Percentiles rank a stretch among this genome's conserved stretches.
Evolutionary conservation across 805 yeast genomes (phyloP).

Genomic region (Lipomyces spencermartinsiae): DNA sequence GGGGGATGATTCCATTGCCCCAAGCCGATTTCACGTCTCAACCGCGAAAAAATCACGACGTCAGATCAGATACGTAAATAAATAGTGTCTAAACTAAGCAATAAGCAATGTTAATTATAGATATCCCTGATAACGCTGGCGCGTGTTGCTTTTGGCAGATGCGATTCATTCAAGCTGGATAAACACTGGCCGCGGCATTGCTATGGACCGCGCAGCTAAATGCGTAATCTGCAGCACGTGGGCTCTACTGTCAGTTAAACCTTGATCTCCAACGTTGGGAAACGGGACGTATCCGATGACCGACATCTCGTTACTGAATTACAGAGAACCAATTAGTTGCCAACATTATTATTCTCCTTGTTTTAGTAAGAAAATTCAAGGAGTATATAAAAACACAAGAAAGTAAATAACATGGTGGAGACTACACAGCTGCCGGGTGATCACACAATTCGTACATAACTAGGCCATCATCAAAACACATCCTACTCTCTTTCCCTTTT

Average conservation of each 20-base stretch:
- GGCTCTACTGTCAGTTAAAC: neutral
- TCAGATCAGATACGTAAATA: neutral
- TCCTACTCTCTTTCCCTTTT: neutral
- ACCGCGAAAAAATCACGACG: too few relatives aligned
- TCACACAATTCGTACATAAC: neutral
- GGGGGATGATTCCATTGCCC: too few relatives aligned
- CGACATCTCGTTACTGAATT: too few relatives aligned
- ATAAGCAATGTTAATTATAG: too few relatives aligned
- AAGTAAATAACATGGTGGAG: constrained; percentile 5
- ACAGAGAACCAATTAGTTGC: too few relatives aligned
- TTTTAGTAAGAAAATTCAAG: neutral
- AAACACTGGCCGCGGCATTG: neutral
- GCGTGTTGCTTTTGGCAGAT: neutral
- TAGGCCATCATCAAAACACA: neutral
- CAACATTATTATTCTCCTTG: neutral
- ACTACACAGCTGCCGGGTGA: neutral
- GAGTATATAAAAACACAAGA: constrained; percentile 2
- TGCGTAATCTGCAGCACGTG: neutral
- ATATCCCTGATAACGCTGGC: neutral
- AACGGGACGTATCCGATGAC: too few relatives aligned
- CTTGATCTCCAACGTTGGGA: too few relatives aligned
- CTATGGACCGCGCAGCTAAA: neutral
- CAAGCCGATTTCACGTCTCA: too few relatives aligned
- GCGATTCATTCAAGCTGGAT: neutral
- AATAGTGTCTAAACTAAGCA: neutral